These are phyloP conservation scores for Candida chilensis DNA, from an alignment of 805 yeast species.

Conservation along the genomic window DNA sequence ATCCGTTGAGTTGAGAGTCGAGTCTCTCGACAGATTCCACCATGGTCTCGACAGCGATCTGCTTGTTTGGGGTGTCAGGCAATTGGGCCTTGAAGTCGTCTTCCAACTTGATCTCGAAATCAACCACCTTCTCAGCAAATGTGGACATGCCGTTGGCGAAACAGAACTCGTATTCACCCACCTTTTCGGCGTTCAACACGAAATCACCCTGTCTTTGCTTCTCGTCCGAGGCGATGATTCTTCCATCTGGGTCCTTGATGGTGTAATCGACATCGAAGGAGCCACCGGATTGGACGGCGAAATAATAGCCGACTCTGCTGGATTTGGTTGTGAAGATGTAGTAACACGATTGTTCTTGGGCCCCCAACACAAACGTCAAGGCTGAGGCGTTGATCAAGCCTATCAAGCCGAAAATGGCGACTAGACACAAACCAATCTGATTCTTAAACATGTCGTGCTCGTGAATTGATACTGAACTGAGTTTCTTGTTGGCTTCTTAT, in stretches of 20 bases:
- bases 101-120: constrained; percentile 62
- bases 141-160: constrained; percentile 77
- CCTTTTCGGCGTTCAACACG: constrained; percentile 50
- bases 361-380: constrained; percentile 65
- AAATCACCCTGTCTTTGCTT: constrained; percentile 77
- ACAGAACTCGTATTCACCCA: constrained; percentile 85
- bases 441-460: no score
- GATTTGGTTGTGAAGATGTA: constrained; percentile 56
- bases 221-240: constrained; percentile 39
- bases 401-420: constrained; percentile 11
- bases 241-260: constrained; percentile 49
- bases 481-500: no score
- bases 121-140: constrained; percentile 74
- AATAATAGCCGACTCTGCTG: constrained; percentile 62
- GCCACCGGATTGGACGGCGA: constrained; percentile 80
- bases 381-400: constrained; percentile 40
- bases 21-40: constrained; percentile 45
- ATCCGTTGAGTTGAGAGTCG: constrained; percentile 47
- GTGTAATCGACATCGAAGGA: constrained; percentile 72
- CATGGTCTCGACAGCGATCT: constrained; percentile 48
- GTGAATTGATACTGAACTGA: no score
- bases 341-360: constrained; percentile 66
- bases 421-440: no score
- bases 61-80: constrained; percentile 49
- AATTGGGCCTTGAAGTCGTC: constrained; percentile 51